Percentiles rank a stretch among this genome's conserved stretches.
Evolutionary conservation across 306 rosid species (phyloP).

Genomic region (Cicer yamashitae): DNA sequence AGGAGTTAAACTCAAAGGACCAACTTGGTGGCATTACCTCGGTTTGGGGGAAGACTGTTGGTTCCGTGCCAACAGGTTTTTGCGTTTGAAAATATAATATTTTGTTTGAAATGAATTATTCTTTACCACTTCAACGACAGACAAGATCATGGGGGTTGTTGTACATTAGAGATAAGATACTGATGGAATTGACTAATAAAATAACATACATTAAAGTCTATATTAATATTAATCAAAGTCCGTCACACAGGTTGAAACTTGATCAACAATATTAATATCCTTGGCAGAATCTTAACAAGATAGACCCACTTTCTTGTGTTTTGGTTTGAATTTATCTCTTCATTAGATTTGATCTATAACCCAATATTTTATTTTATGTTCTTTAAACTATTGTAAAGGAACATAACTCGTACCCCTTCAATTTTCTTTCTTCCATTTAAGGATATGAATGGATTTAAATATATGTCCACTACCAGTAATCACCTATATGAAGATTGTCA

Average conservation of each 20-base stretch:
- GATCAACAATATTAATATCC: slow-evolving; percentile 35
- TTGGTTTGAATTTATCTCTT: slow-evolving; percentile 38
- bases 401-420: background rate
- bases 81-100: slow-evolving; percentile 29
- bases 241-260: slow-evolving; percentile 9
- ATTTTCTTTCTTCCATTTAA: background rate
- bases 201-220: slow-evolving; percentile 6
- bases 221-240: slow-evolving; percentile 24
- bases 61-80: slow-evolving; percentile 55
- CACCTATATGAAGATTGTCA: slow-evolving; percentile 6
- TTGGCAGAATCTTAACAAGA: slow-evolving; percentile 32
- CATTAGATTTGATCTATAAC: slow-evolving; percentile 7
- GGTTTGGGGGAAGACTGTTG: slow-evolving; percentile 51
- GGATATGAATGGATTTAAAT: slow-evolving; percentile 7
- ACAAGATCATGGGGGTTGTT: slow-evolving; percentile 53
- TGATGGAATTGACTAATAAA: slow-evolving; percentile 51
- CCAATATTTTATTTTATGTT: slow-evolving; percentile 13
- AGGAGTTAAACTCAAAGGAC: slow-evolving; percentile 24
- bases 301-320: slow-evolving; percentile 50
- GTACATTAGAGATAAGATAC: slow-evolving; percentile 52
- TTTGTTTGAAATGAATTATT: slow-evolving; percentile 41
- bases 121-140: slow-evolving; percentile 48
- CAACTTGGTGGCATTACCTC: slow-evolving; percentile 32
- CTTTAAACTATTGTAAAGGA: background rate
- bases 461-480: background rate